Evolutionary conservation across 495 filamentous ascomycete species (phyloP), one percentile per base, ranked within the genome.

Genomic region (Penicillium cosmopolitanum): DNA sequence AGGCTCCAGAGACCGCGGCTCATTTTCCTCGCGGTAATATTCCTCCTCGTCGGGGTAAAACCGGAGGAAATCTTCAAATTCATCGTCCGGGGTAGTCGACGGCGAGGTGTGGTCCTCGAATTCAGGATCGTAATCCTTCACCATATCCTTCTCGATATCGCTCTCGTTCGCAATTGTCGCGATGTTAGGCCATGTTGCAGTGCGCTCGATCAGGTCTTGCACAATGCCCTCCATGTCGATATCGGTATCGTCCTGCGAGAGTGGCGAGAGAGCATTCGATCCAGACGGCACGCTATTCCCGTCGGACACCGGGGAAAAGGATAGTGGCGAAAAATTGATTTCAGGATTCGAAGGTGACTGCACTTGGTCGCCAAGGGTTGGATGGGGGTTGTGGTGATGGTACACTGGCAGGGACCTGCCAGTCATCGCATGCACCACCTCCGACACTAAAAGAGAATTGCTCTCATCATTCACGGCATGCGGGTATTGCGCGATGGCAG

Each of bases 11-110:
- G 53, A 55, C 13, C 48, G 43, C 4, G 56, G 5, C 3, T 40
- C 21, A 19, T 62, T 53, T 25, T 53, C 47, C 23, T 64, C 61
- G 25, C 60, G 59, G 15, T 72, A 67, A 38, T 60, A 64, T 18
- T 66, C 61, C 19, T 64, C 66, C 33, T 73, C 67, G 19, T 71
- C 73, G 7, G 68, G 65, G 53, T 80, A 78, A 34, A 79, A 80
- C 34, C 64, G 69, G 23, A 69, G 60, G 33, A 72, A 64, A 25
- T 80, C 73, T 46, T 73, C 71, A 1, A 66, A 54, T 13, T 78
- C 73, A 50, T 72, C 62, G 40, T 74, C 69, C 4, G 58, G 50
- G 0, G 47, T 43, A 0, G 63, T 54, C 2, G 62, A 51, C 0
- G 66, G 60, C 7, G 67, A 65, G 0, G 63, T 23, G 5, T 51